Evolutionary conservation across 2,329 filamentous ascomycete genomes (phyloP).

Genomic region (Fusarium anguioides): DNA sequence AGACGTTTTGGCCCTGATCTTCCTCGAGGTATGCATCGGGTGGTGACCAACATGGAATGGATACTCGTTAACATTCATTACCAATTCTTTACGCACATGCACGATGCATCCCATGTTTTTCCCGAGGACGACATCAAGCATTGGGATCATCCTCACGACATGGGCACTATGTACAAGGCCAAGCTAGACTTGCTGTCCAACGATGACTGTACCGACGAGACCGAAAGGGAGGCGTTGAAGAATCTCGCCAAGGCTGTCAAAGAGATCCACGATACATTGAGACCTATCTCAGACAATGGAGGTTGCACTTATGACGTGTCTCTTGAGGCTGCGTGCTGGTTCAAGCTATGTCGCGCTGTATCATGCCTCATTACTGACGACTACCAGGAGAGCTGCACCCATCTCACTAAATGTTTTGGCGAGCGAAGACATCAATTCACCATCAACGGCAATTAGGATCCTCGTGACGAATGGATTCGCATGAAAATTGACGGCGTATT

Average conservation of each 20-base stretch:
- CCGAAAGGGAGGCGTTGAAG: not conserved
- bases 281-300: not conserved
- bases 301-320: rapidly evolving
- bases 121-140: not conserved
- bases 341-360: conserved; percentile 6
- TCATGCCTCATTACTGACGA: not conserved
- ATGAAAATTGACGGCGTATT: not conserved
- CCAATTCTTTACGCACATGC: not conserved
- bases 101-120: not conserved
- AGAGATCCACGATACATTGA: not conserved
- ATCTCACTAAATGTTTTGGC: not conserved
- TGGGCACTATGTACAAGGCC: not conserved
- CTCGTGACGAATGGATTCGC: conserved; percentile 16
- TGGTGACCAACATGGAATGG: conserved; percentile 13
- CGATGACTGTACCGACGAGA: not conserved
- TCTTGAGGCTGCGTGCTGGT: not conserved
- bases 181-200: not conserved
- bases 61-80: not conserved
- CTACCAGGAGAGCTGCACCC: not conserved
- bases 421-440: conserved; percentile 12
- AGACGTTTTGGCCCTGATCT: not conserved
- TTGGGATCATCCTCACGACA: not conserved
- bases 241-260: not conserved
- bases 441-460: conserved; percentile 7
- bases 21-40: not conserved